phyloP scores from a whole-genome alignment of 768 basidiomycete species.

The Coprinellus micaceus region DNA sequence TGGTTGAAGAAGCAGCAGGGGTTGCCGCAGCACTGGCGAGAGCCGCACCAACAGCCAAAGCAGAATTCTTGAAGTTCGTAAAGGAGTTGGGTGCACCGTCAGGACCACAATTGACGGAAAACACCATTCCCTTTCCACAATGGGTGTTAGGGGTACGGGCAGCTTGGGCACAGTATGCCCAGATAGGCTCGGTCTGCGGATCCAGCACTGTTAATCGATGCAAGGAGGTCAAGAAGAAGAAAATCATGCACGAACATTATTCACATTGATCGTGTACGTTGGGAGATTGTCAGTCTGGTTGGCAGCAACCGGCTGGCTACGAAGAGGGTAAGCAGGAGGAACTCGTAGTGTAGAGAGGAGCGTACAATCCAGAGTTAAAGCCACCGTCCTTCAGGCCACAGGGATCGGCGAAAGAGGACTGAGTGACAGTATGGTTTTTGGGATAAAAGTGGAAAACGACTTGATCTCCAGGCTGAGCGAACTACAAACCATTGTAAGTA shows the following conservation, averaged over 20 bases:
- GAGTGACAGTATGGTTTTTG: conserved; percentile 54
- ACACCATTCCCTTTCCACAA: conserved; percentile 65
- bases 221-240: background rate
- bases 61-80: conserved; percentile 54
- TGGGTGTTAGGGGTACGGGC: conserved; percentile 48
- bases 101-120: conserved; percentile 58
- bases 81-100: conserved; percentile 58
- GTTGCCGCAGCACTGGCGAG: conserved; percentile 37
- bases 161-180: conserved; percentile 58
- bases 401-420: conserved; percentile 50
- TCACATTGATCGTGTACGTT: conserved; percentile 50
- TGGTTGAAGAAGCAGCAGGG: conserved; percentile 23
- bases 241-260: conserved; percentile 30
- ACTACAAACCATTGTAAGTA: conserved; percentile 5
- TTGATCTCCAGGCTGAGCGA: conserved; percentile 54
- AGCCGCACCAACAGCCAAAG: conserved; percentile 50
- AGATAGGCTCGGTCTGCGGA: conserved; percentile 49
- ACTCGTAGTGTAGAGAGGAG: conserved; percentile 13
- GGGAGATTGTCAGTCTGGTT: conserved; percentile 47
- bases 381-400: conserved; percentile 51
- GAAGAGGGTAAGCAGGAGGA: conserved; percentile 1
- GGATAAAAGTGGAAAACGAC: conserved; percentile 60
- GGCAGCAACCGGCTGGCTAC: conserved; percentile 50
- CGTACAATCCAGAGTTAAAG: conserved; percentile 57
- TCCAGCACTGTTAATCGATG: background rate